Conservation (phyloP, 2,329 filamentous ascomycete species). For the Exophiala spinifera region DNA sequence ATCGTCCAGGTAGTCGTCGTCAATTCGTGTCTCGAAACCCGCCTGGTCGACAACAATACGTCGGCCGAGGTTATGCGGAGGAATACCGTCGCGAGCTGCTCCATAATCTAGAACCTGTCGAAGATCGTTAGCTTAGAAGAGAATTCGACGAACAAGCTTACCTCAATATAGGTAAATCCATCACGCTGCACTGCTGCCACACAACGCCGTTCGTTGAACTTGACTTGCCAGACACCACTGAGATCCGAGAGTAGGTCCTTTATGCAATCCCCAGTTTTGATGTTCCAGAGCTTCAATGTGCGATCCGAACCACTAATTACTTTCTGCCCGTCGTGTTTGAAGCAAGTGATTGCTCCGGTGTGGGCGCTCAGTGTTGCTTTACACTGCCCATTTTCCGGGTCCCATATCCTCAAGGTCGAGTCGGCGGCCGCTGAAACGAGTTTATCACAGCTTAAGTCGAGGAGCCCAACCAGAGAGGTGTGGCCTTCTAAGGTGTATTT, state of each 20-base stretch:
- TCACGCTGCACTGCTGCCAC: conserved; percentile 95
- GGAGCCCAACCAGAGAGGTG: conserved; percentile 81
- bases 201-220: conserved; percentile 91
- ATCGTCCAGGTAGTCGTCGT: conserved; percentile 24
- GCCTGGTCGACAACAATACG: conserved; percentile 58
- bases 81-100: conserved; percentile 81
- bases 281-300: conserved; percentile 98
- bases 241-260: conserved; percentile 90
- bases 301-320: conserved; percentile 95
- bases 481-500: conserved; percentile 91
- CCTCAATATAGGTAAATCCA: conserved; percentile 91
- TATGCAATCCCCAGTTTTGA: conserved; percentile 84
- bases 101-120: conserved; percentile 92
- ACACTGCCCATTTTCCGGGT: conserved; percentile 87
- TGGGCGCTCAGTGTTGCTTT: conserved; percentile 88
- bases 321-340: conserved; percentile 95
- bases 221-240: conserved; percentile 98
- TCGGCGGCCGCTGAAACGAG: conserved; percentile 94
- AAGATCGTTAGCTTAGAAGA: conserved; percentile 21
- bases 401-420: conserved; percentile 93
- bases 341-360: conserved; percentile 96
- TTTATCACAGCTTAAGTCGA: conserved; percentile 84
- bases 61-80: conserved; percentile 71
- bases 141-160: conserved; percentile 36
- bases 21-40: conserved; percentile 37